Evolutionary conservation across 164 flowering plant genomes (phyloP).

Genomic region (Piper betle): DNA sequence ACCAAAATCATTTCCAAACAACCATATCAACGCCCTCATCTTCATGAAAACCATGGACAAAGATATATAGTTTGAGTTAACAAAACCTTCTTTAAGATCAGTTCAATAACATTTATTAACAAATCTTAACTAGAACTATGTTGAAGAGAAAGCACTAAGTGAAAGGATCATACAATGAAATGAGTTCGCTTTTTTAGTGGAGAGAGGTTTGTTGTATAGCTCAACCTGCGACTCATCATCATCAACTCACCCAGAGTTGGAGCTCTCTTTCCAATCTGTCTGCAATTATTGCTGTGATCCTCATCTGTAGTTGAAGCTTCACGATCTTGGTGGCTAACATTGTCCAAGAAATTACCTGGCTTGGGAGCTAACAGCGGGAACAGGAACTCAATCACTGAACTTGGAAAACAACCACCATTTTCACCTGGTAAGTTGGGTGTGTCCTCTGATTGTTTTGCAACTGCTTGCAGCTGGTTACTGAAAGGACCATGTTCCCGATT

Average conservation of each 20-base stretch:
- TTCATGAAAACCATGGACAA: conserved; percentile 12
- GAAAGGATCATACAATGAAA: conserved; percentile 22
- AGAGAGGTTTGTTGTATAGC: conserved; percentile 31
- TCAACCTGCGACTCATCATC: conserved; percentile 56
- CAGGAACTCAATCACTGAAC: conserved; percentile 47
- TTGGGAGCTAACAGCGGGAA: conserved; percentile 47
- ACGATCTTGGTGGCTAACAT: conserved; percentile 14
- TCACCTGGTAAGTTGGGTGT: conserved; percentile 19
- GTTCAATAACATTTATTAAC: no score
- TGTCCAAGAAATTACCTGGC: conserved; percentile 29
- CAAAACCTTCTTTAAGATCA: neutral
- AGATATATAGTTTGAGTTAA: neutral
- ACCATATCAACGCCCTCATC: conserved; percentile 10
- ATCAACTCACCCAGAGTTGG: conserved; percentile 75
- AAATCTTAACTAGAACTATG: no score
- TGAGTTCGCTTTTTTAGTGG: conserved; percentile 24
- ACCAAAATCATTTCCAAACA: conserved; percentile 5
- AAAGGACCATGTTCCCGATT: neutral
- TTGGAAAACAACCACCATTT: conserved; percentile 25
- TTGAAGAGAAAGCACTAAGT: neutral
- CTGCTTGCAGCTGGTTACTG: neutral
- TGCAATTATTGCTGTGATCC: no score
- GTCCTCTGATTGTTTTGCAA: conserved; percentile 26
- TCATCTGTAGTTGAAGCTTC: no score
- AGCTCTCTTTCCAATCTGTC: conserved; percentile 20